Evolutionary conservation across 2,329 filamentous ascomycete species (phyloP).

Genomic region (Neocucurbitaria cava): DNA sequence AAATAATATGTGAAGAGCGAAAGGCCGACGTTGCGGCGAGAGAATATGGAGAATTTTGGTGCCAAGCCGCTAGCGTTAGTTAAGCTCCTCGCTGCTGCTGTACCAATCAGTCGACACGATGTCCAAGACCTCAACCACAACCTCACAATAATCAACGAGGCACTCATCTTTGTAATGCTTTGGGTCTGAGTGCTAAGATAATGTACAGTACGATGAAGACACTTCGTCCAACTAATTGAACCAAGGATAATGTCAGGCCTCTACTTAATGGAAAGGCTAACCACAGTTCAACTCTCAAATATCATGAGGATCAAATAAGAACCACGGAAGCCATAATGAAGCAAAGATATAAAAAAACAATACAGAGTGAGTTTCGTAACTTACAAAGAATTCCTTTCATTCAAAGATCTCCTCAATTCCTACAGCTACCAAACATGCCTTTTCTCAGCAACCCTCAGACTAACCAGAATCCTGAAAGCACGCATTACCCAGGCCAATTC

Average conservation of each 20-base stretch:
- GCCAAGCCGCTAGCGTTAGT: neutral
- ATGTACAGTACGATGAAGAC: neutral
- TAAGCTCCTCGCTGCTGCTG: neutral
- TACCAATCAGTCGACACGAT: neutral
- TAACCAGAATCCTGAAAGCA: neutral
- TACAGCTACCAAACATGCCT: neutral
- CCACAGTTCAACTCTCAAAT: too few relatives aligned
- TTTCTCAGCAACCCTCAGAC: neutral
- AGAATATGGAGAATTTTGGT: constrained; percentile 2
- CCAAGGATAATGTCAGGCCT: neutral
- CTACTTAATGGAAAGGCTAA: too few relatives aligned
- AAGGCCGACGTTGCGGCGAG: constrained; percentile 7
- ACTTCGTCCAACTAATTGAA: neutral
- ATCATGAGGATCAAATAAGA: neutral
- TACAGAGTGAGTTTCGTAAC: neutral
- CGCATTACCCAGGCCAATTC: neutral
- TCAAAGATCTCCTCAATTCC: neutral
- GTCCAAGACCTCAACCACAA: too few relatives aligned
- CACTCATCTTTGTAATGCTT: neutral
- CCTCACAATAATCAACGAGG: neutral
- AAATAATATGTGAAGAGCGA: constrained; percentile 40
- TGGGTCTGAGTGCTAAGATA: too few relatives aligned
- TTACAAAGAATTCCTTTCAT: neutral
- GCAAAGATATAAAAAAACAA: neutral
- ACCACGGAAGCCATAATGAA: neutral